A percentile compares a stretch with the other conserved stretches of the same genome.
Evolutionary conservation across 2,329 filamentous ascomycete species (phyloP).

Genomic region (Chrysosporium queenslandicum): DNA sequence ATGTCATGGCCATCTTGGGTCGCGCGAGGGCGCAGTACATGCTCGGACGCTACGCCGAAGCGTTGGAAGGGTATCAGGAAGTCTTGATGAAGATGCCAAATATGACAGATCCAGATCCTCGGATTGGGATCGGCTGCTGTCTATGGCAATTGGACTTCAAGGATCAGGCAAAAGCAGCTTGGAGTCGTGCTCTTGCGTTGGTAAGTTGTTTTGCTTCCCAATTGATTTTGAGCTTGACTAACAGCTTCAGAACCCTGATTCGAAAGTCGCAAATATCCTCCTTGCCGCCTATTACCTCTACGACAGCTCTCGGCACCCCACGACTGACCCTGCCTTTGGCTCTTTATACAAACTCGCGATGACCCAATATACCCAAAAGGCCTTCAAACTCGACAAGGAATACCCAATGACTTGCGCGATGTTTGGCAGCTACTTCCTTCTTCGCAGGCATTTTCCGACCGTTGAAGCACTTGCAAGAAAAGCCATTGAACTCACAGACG

Average conservation of each 20-base stretch:
- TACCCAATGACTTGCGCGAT: conserved; percentile 81
- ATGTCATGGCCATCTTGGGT: conserved; percentile 85
- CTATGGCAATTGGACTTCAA: conserved; percentile 95
- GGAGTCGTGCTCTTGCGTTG: conserved; percentile 78
- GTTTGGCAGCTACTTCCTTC: conserved; percentile 82
- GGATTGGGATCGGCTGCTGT: conserved; percentile 92
- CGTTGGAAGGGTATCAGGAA: conserved; percentile 75
- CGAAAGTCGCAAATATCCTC: conserved; percentile 81
- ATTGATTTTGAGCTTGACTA: conserved; percentile 12
- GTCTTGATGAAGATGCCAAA: conserved; percentile 77
- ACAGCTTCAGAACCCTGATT: conserved; percentile 51
- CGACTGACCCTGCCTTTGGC: conserved; percentile 75
- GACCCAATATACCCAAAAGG: conserved; percentile 85
- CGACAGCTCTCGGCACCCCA: conserved; percentile 69
- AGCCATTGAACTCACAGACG: conserved; percentile 89
- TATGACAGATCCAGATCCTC: conserved; percentile 82
- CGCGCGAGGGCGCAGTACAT: conserved; percentile 81
- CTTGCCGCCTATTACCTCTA: conserved; percentile 86
- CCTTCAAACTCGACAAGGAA: conserved; percentile 87
- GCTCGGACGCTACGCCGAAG: conserved; percentile 73
- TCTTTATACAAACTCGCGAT: conserved; percentile 85
- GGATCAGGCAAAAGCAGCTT: conserved; percentile 79
- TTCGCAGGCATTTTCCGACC: conserved; percentile 66
- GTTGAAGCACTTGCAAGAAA: conserved; percentile 82
- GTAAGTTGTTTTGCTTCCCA: conserved; percentile 32